Evolutionary conservation across 1,139 yeast genomes (phyloP).

Genomic region (Casaregolazyma lundiana): DNA sequence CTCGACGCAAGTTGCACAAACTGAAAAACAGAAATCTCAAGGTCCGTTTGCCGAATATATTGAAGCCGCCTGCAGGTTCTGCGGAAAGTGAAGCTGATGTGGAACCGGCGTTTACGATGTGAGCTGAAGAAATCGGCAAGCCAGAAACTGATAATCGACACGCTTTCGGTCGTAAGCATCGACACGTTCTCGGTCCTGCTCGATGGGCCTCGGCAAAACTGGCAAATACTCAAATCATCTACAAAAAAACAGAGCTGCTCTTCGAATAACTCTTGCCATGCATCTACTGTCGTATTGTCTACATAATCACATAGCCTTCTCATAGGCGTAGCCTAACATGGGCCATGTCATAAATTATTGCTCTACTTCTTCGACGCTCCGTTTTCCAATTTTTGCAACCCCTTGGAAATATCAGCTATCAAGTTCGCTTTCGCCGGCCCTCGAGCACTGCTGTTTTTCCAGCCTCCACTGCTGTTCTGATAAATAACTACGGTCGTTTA

Average conservation of each 20-base stretch:
- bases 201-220: no score
- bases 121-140: not conserved
- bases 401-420: constrained; percentile 20
- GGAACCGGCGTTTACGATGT: not conserved
- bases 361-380: not conserved
- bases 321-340: no score
- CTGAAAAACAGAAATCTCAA: constrained; percentile 50
- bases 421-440: constrained; percentile 17
- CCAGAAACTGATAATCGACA: no score
- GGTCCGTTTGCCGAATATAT: constrained; percentile 40
- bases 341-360: no score
- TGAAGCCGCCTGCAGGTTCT: constrained; percentile 24
- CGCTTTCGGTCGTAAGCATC: no score
- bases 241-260: no score
- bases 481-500: constrained; percentile 17
- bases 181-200: no score
- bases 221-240: no score
- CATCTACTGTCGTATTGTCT: no score
- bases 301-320: no score
- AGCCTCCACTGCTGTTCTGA: constrained; percentile 25
- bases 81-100: not conserved
- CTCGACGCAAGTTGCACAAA: constrained; percentile 75
- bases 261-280: no score
- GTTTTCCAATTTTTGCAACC: constrained; percentile 10
- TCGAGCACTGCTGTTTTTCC: constrained; percentile 16